Percentiles rank a stretch among this genome's conserved stretches.
Evolutionary conservation across 176 grass and related monocot species (phyloP).

Genomic region (Aegilops longissima): DNA sequence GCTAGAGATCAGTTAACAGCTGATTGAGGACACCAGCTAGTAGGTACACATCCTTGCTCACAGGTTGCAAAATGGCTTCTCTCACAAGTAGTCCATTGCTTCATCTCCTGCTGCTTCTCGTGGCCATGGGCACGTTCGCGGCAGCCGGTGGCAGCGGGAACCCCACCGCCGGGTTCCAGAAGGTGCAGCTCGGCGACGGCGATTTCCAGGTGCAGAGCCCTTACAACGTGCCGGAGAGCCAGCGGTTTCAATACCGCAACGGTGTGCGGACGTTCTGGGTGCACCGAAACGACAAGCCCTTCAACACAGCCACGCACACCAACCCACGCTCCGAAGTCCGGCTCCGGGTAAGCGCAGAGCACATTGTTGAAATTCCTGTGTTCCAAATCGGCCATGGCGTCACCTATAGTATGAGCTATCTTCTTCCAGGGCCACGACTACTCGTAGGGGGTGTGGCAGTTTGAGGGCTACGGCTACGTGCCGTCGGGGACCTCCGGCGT

Average conservation of each 20-base stretch:
- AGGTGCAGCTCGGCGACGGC: constrained; percentile 8
- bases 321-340: constrained; percentile 42
- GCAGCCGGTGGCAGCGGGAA: background rate
- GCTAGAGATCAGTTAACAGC: too few relatives aligned
- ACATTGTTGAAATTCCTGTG: too few relatives aligned
- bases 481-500: constrained; percentile 36
- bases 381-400: background rate
- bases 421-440: constrained; percentile 32
- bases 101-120: too few relatives aligned
- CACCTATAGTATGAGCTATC: too few relatives aligned
- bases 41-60: too few relatives aligned
- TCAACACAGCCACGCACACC: background rate
- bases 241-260: constrained; percentile 2
- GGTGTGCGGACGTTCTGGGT: constrained; percentile 39
- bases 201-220: constrained; percentile 37
- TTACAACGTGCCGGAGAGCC: constrained; percentile 24
- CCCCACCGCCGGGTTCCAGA: constrained; percentile 32
- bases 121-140: too few relatives aligned
- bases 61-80: too few relatives aligned
- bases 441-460: constrained; percentile 52
- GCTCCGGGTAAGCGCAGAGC: constrained; percentile 7
- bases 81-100: too few relatives aligned
- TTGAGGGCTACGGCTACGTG: constrained; percentile 43
- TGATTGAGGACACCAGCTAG: too few relatives aligned
- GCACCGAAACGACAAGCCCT: constrained; percentile 31